These are phyloP conservation scores for Pythium rhizo-oryzae DNA, from an alignment of 352 stramenopile species.

Conservation along the genomic window DNA sequence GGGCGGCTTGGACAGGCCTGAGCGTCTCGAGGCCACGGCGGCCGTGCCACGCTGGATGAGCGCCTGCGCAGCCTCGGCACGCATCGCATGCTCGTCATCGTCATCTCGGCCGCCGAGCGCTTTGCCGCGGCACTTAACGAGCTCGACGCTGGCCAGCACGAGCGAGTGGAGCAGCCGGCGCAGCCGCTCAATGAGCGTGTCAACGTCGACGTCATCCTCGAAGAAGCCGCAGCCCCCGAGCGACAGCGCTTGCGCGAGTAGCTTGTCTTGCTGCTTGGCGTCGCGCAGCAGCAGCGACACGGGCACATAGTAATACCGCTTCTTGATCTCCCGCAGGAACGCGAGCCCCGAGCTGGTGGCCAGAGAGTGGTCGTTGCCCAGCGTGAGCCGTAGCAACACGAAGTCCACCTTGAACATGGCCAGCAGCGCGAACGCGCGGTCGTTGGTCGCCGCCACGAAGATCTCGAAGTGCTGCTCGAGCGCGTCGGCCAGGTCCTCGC, in stretches of 20 bases:
- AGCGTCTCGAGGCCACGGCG: slow-evolving; percentile 20
- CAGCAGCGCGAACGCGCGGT: slow-evolving; percentile 60
- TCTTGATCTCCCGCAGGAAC: slow-evolving; percentile 65
- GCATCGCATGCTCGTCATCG: slow-evolving; percentile 35
- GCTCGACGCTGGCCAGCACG: slow-evolving; percentile 52
- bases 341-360: slow-evolving; percentile 49
- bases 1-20: slow-evolving; percentile 46
- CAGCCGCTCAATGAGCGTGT: slow-evolving; percentile 46
- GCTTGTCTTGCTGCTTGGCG: slow-evolving; percentile 34
- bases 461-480: slow-evolving; percentile 73
- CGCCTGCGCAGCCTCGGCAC: slow-evolving; percentile 31
- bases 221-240: slow-evolving; percentile 71
- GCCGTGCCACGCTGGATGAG: slow-evolving; percentile 40
- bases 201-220: slow-evolving; percentile 40
- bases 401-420: slow-evolving; percentile 71
- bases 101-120: slow-evolving; percentile 17
- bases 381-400: slow-evolving; percentile 48
- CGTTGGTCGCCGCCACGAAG: slow-evolving; percentile 62
- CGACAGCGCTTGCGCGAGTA: slow-evolving; percentile 52
- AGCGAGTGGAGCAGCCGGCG: slow-evolving; percentile 59
- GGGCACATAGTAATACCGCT: slow-evolving; percentile 51
- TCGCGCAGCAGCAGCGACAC: slow-evolving; percentile 48
- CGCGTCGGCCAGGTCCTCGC: slow-evolving; percentile 62
- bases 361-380: slow-evolving; percentile 61
- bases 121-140: slow-evolving; percentile 46